Evolutionary conservation across 2,329 filamentous ascomycete genomes (phyloP).

Genomic region (Orbilia javanica): DNA sequence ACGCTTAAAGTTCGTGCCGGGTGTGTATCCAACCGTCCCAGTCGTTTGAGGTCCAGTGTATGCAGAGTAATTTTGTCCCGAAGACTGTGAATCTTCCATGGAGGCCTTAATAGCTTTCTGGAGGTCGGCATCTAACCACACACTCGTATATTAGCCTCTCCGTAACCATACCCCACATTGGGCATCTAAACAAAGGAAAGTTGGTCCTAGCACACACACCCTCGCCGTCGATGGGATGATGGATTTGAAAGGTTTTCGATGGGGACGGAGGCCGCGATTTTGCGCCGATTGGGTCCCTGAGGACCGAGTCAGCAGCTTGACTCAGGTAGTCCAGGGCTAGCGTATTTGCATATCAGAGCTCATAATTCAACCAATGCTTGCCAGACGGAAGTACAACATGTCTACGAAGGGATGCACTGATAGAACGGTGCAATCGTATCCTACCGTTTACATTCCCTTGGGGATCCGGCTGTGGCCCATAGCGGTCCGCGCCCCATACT

Average conservation of each 20-base stretch:
- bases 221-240: constrained; percentile 42
- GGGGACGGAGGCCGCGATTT: constrained; percentile 55
- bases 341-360: constrained; percentile 42
- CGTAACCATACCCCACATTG: constrained; percentile 17
- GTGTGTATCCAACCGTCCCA: constrained; percentile 60
- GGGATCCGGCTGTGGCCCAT: constrained; percentile 33
- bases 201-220: constrained; percentile 33
- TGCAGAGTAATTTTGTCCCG: constrained; percentile 34
- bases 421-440: neutral
- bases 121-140: constrained; percentile 59
- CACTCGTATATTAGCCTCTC: constrained; percentile 22
- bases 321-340: constrained; percentile 35
- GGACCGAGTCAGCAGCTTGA: constrained; percentile 28
- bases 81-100: constrained; percentile 58
- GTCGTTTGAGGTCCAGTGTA: constrained; percentile 60
- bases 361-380: constrained; percentile 16
- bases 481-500: constrained; percentile 24
- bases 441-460: constrained; percentile 31
- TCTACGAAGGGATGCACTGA: neutral
- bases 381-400: neutral
- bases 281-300: constrained; percentile 47
- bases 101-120: constrained; percentile 60
- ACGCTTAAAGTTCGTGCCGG: constrained; percentile 59
- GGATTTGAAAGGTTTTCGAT: constrained; percentile 44
- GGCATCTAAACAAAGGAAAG: neutral